These are phyloP conservation scores for Pseudopyricularia javanii DNA, from an alignment of 2,329 filamentous ascomycete genomes.

Conservation along the genomic window DNA sequence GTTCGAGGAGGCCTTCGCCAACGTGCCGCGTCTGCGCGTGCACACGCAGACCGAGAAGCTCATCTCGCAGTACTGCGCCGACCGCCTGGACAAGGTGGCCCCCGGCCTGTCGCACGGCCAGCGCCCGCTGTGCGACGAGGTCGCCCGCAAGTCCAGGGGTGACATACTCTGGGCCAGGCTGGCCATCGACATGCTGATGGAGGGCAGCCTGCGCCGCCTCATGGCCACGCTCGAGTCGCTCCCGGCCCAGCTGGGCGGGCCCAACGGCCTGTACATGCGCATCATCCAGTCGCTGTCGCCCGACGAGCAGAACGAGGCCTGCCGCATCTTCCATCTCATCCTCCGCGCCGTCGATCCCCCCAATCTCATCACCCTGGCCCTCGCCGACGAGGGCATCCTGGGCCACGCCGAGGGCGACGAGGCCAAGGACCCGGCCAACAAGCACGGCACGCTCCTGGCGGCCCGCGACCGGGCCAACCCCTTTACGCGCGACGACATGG, in stretches of 20 bases:
- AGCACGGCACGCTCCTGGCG: neutral
- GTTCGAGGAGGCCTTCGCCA: neutral
- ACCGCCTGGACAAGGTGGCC: neutral
- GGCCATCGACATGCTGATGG: neutral
- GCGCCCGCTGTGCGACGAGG: neutral
- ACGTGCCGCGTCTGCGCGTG: neutral
- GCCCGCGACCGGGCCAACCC: neutral
- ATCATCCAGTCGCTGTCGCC: neutral
- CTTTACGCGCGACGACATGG: neutral
- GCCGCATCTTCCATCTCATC: slow-evolving; percentile 4
- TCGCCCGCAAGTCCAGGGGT: neutral
- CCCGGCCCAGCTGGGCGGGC: neutral
- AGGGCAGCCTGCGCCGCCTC: neutral
- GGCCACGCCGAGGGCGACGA: neutral
- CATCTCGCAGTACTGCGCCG: neutral
- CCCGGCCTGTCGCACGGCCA: neutral
- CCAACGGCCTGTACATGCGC: neutral
- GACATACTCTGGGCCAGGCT: neutral
- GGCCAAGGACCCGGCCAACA: neutral
- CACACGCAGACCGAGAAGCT: neutral
- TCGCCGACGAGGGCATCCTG: slow-evolving; percentile 1
- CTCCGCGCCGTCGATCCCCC: slow-evolving; percentile 2
- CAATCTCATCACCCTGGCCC: slow-evolving; percentile 4
- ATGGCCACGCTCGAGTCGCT: neutral
- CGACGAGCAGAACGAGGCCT: slow-evolving; percentile 1